Evolutionary conservation across 495 filamentous ascomycete genomes (phyloP), one percentile per base, ranked within the genome.

Genomic region (Pyrenopolyporus hunteri): DNA sequence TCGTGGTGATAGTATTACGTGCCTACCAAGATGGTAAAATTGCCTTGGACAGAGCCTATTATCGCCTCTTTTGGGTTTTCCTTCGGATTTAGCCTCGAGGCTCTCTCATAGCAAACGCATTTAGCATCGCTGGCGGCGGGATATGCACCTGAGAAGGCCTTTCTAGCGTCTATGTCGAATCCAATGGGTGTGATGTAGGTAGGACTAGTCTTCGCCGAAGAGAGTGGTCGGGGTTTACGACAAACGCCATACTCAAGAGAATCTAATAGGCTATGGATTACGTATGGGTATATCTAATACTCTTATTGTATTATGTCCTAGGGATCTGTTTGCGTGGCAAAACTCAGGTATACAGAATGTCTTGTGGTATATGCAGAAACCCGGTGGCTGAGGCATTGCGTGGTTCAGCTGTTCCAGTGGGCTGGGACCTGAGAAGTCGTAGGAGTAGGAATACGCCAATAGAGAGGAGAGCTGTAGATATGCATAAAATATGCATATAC

Each of bases 361-460:
- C n/a, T n/a, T n/a, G n/a, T n/a, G n/a, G n/a, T n/a, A n/a, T 1
- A 11, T 42, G 23, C 37, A 39, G 16, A 37, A 20, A 40, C 8
- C 19, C 23, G 19, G 37, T 17, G 37, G 37, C 37, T 42, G 37
- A 42, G 37, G 37, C 37, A n/a, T 42, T 42, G 37, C 37, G 37
- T 42, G 19, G 37, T 42, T 42, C n/a, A 10, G 22, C 37, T 3
- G 37, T 40, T 19, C 37, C 37, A 11, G 37, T 11, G 7, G 37
- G 10, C 23, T 42, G 37, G 37, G 37, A 42, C 37, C 37, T 20
- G 20, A 20, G 23, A 42, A n/a, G 23, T n/a, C 10, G 16, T n/a
- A n/a, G n/a, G n/a, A n/a, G n/a, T n/a, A 42, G 1, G 23, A 2
- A 3, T 40, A 1, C 17, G 20, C 37, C 37, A 42, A 42, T 42